Base-by-base conservation (phyloP, 2,329 filamentous ascomycete species). In the Parafenestella ontariensis region DNA sequence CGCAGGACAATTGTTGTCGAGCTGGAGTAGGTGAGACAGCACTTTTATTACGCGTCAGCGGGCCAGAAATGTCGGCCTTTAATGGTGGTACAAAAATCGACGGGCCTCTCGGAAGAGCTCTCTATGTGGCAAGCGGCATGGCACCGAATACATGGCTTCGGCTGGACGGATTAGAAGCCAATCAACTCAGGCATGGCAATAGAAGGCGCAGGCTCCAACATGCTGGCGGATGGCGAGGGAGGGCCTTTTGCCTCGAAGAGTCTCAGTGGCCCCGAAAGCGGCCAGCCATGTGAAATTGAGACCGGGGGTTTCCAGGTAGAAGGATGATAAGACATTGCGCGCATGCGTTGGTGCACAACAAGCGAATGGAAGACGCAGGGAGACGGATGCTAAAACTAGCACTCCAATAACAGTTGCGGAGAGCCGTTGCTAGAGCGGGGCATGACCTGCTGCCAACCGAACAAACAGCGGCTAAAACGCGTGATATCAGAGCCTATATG, bases 41-140 rank as follows among this genome's bases (percentile, higher is more conserved):
- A 54, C 39, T 58, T 62, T 61, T 59, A 62, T 61, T 59, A 62
- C 59, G 58, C 58, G 69, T 73, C 70, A 72, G 70, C 67, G 63
- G 69, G 66, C 61, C 65, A 67, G 61, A 62, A 56, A 57, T 41
- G 54, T 64, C 54, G 64, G 62, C 56, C 62, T 58, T 65, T 64
- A 65, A 64, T 60, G 52, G 64, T 72, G 58, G 68, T 62, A 68
- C 66, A 70, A 63, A 58, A 61, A 58, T 44, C 56, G 52, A 59
- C 63, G 58, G 56, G 61, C 61, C 59, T 61, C 42, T 63, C 62
- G 68, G 66, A 54, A 61, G 43, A 33, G 40, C 37, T 37, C 52
- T 56, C 26, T 33, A 62, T 62, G 61, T 65, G 65, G 70, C 72
- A 71, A 73, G 71, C 66, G 71, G 70, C 69, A 65, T 69, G 58